Evolutionary conservation across 2,329 filamentous ascomycete species (phyloP).

Genomic region (Botrytis hyacinthi): DNA sequence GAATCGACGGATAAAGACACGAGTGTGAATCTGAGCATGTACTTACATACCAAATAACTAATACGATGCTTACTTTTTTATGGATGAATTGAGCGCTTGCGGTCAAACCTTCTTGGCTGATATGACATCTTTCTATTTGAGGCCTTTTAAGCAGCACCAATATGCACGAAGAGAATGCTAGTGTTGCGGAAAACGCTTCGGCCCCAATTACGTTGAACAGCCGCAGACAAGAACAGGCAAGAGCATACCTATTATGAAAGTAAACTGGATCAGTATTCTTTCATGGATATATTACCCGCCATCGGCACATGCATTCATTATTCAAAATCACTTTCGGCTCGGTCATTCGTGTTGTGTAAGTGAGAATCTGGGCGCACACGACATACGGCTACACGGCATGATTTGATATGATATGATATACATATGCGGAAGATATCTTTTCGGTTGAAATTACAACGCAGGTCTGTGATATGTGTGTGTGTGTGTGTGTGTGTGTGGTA

Average conservation of each 20-base stretch:
- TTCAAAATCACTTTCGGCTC: not conserved
- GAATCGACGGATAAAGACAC: not conserved
- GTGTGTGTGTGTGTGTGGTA: not conserved
- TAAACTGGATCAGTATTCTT: not conserved
- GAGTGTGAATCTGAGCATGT: constrained; percentile 7
- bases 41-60: constrained; percentile 18
- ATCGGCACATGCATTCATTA: not conserved
- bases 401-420: not conserved
- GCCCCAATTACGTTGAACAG: not conserved
- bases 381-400: not conserved
- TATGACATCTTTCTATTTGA: not conserved
- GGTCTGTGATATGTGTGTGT: not conserved
- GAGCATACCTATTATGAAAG: not conserved
- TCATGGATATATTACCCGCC: not conserved
- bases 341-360: not conserved
- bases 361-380: not conserved
- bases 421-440: not conserved
- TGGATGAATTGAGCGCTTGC: not conserved
- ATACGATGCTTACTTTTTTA: constrained; percentile 15
- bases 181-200: not conserved
- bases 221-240: not conserved
- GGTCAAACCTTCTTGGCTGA: not conserved
- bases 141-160: not conserved
- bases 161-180: not conserved
- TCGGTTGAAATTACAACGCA: not conserved